These are phyloP conservation scores for Mucor plumbeus DNA, from an alignment of 371 early-diverging fungal species.

Conservation along the genomic window DNA sequence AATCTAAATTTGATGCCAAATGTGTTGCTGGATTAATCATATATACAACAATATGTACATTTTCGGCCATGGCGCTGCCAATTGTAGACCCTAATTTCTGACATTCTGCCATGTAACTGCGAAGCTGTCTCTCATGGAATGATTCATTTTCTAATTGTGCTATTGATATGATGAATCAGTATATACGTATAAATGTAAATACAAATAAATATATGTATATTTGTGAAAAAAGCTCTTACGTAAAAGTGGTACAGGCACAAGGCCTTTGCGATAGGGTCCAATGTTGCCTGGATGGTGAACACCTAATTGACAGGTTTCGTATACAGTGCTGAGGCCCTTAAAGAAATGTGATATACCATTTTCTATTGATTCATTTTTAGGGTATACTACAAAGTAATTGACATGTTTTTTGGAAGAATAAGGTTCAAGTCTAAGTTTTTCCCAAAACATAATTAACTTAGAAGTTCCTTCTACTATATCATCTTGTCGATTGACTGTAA, in stretches of 20 bases:
- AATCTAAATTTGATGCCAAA: conserved; percentile 54
- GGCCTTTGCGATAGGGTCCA: conserved; percentile 52
- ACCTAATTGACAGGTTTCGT: conserved; percentile 61
- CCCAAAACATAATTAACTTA: conserved; percentile 64
- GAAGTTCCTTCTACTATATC: conserved; percentile 64
- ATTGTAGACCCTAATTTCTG: conserved; percentile 53
- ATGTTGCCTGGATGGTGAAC: conserved; percentile 54
- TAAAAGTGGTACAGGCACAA: conserved; percentile 56
- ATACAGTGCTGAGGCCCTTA: conserved; percentile 56
- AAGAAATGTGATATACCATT: conserved; percentile 52
- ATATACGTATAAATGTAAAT: background rate
- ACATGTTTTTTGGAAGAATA: conserved; percentile 60
- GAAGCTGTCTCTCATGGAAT: conserved; percentile 45
- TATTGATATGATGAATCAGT: background rate
- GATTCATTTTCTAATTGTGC: conserved; percentile 42
- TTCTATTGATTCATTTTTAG: conserved; percentile 54
- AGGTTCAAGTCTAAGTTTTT: conserved; percentile 64
- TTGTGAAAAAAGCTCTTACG: conserved; percentile 32
- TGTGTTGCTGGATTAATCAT: conserved; percentile 61
- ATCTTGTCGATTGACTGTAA: conserved; percentile 64
- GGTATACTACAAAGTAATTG: conserved; percentile 61
- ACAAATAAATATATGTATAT: background rate
- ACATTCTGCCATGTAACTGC: conserved; percentile 59
- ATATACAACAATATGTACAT: conserved; percentile 60
- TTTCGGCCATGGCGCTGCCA: conserved; percentile 34